Evolutionary conservation across 2,329 filamentous ascomycete species (phyloP).

Genomic region (Sclerotinia spermophila): DNA sequence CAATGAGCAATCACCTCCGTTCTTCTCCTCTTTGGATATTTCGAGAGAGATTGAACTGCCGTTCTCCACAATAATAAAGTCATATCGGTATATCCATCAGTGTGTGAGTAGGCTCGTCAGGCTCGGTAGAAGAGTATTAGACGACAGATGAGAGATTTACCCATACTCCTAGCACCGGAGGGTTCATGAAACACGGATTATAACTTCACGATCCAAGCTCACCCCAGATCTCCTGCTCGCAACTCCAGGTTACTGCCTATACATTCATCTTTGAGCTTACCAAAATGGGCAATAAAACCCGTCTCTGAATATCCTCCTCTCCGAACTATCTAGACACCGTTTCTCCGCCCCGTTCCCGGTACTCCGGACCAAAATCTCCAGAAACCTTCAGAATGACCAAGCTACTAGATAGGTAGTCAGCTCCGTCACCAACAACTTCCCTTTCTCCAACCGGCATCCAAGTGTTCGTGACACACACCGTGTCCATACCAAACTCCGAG

Average conservation of each 20-base stretch:
- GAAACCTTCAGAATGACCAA: not conserved
- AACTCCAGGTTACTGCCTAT: too few species aligned
- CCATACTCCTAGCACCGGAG: not conserved
- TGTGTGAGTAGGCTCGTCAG: not conserved
- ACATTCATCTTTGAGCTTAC: not conserved
- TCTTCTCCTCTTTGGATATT: not conserved
- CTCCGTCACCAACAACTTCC: not conserved
- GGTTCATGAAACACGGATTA: not conserved
- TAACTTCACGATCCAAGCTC: not conserved
- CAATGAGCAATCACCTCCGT: not conserved
- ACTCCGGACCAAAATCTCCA: not conserved
- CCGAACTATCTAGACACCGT: not conserved
- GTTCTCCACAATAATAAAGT: not conserved
- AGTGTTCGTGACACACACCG: not conserved
- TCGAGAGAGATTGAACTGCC: not conserved
- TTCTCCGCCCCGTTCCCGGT: not conserved
- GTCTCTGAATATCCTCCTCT: not conserved
- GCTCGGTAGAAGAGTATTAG: not conserved
- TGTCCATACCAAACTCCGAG: not conserved
- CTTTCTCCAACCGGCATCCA: not conserved
- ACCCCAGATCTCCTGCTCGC: not conserved
- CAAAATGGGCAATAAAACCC: not conserved
- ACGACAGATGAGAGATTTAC: not conserved
- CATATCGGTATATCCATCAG: not conserved
- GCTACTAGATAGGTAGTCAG: not conserved